Conservation (phyloP, 2,329 filamentous ascomycete species). For the Alternaria atra region DNA sequence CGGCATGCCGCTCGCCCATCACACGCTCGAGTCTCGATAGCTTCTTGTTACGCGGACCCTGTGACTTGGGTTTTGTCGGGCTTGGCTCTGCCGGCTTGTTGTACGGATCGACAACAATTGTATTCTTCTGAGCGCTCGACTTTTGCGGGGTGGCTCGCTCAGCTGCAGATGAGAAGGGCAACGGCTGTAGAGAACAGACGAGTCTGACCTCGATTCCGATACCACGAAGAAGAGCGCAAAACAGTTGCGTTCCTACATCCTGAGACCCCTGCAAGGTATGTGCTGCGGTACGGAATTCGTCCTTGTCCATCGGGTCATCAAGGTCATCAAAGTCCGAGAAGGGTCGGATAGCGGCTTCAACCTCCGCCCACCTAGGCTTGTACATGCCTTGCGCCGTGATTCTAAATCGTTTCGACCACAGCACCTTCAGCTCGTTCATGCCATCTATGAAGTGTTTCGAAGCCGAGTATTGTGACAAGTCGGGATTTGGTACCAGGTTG, state of each 20-base stretch:
- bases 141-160: slow-evolving; percentile 44
- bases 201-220: slow-evolving; percentile 82
- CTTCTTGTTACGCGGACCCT: slow-evolving; percentile 39
- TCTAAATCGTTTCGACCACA: slow-evolving; percentile 75
- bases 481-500: slow-evolving; percentile 73
- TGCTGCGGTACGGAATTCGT: slow-evolving; percentile 78
- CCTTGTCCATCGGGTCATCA: slow-evolving; percentile 73
- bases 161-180: slow-evolving; percentile 68
- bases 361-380: slow-evolving; percentile 73
- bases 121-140: slow-evolving; percentile 28
- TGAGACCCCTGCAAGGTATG: slow-evolving; percentile 78
- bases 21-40: slow-evolving; percentile 44
- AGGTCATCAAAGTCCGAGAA: slow-evolving; percentile 63
- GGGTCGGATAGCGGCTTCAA: slow-evolving; percentile 65
- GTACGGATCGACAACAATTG: slow-evolving; percentile 45
- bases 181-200: slow-evolving; percentile 87
- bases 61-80: slow-evolving; percentile 30
- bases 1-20: slow-evolving; percentile 41
- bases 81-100: slow-evolving; percentile 28
- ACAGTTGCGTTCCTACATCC: slow-evolving; percentile 88
- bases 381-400: slow-evolving; percentile 66
- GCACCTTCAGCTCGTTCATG: slow-evolving; percentile 71
- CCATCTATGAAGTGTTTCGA: slow-evolving; percentile 82
- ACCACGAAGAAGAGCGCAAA: slow-evolving; percentile 85
- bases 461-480: slow-evolving; percentile 76